Conservation (phyloP, 225 moss, liverwort and hornwort species). For the Straminergon stramineum region DNA sequence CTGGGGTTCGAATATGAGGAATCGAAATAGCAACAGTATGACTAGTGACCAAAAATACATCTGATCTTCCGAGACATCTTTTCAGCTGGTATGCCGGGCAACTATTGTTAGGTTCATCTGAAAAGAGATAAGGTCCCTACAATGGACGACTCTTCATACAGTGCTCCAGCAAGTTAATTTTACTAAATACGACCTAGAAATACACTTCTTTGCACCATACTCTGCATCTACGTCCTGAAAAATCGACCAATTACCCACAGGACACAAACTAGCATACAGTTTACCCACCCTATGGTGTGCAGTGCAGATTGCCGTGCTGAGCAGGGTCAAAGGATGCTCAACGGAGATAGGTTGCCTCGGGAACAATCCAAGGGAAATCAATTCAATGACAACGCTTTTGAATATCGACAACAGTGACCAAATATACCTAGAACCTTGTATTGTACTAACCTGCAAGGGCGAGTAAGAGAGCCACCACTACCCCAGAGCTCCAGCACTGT, state of each 20-base stretch:
- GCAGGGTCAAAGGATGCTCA: not conserved
- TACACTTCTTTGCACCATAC: not conserved
- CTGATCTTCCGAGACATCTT: not conserved
- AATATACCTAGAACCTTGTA: not conserved
- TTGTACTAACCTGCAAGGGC: not conserved
- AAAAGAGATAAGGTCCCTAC: not conserved
- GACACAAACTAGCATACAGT: no score
- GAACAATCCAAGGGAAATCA: not conserved
- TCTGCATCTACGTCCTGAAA: not conserved
- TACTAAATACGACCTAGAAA: not conserved
- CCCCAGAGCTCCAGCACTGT: not conserved
- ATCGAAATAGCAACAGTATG: not conserved
- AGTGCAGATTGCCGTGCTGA: not conserved
- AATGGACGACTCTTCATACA: not conserved
- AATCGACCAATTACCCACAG: not conserved
- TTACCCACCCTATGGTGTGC: not conserved
- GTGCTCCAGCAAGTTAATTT: not conserved
- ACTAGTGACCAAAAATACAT: not conserved
- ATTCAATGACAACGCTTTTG: not conserved
- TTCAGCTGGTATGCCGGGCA: not conserved
- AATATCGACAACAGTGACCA: not conserved
- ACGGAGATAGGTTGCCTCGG: not conserved
- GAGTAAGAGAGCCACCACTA: not conserved
- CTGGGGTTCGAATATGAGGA: not conserved
- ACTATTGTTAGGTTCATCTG: not conserved